A percentile compares a stretch with the other conserved stretches of the same genome.
These are phyloP conservation scores for Hygrophorus pudorinus DNA, from an alignment of 768 basidiomycete species.

Conservation along the genomic window DNA sequence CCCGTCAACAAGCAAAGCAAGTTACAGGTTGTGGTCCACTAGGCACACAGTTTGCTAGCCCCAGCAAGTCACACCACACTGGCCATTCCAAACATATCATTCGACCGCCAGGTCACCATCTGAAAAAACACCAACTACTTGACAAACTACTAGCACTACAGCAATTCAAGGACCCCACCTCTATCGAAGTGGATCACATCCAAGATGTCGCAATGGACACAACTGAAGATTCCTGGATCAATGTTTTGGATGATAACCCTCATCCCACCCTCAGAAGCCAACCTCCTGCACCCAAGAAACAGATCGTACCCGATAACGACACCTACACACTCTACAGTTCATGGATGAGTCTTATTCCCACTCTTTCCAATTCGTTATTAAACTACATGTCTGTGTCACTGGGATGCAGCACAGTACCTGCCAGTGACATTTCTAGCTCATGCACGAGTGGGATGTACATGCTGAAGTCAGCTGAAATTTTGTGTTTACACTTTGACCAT, in stretches of 20 bases:
- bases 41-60: too few relatives aligned
- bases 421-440: background rate
- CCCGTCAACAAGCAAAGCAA: too few relatives aligned
- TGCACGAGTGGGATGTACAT: background rate
- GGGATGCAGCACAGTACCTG: background rate
- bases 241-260: background rate
- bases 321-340: background rate
- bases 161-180: background rate
- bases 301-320: slow-evolving; percentile 11
- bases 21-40: too few relatives aligned
- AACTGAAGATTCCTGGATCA: background rate
- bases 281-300: background rate
- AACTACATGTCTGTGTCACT: background rate
- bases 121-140: background rate
- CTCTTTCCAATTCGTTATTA: slow-evolving; percentile 3
- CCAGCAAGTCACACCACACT: too few relatives aligned
- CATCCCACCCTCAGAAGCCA: background rate
- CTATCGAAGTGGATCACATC: background rate
- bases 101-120: background rate
- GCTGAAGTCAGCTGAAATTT: background rate
- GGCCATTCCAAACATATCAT: too few relatives aligned
- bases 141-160: background rate
- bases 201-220: background rate
- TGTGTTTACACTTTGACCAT: slow-evolving; percentile 7
- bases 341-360: slow-evolving; percentile 5